A percentile compares a stretch with the other conserved stretches of the same genome.
These are phyloP conservation scores for Hortiboletus flavorubellus DNA, from an alignment of 768 basidiomycete genomes.

Conservation along the genomic window DNA sequence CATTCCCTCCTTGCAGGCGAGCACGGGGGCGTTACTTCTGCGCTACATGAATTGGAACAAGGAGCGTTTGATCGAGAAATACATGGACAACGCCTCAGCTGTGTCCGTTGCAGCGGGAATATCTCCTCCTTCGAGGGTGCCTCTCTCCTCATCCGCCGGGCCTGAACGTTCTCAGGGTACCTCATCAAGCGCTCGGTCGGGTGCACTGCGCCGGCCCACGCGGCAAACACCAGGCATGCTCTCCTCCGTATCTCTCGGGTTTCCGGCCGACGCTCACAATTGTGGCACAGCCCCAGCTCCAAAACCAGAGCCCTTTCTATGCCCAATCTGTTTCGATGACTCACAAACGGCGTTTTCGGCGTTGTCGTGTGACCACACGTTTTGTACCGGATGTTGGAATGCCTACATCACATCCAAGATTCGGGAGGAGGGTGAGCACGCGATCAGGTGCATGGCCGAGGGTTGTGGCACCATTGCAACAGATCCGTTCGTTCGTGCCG, in stretches of 20 bases:
- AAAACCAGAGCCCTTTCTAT: constrained; percentile 62
- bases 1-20: constrained; percentile 41
- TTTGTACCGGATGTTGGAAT: constrained; percentile 82
- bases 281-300: constrained; percentile 18
- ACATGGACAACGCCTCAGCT: constrained; percentile 85
- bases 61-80: constrained; percentile 92
- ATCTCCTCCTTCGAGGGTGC: constrained; percentile 31
- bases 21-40: constrained; percentile 73
- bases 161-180: constrained; percentile 33
- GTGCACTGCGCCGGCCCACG: constrained; percentile 26
- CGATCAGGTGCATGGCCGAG: constrained; percentile 78
- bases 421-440: constrained; percentile 72
- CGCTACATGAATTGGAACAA: constrained; percentile 92
- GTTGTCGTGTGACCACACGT: constrained; percentile 80
- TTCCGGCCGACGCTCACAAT: not conserved
- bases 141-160: constrained; percentile 25
- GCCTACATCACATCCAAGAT: constrained; percentile 80
- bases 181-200: constrained; percentile 24
- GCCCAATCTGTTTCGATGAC: constrained; percentile 93
- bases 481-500: constrained; percentile 56
- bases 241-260: not conserved
- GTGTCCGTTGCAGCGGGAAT: constrained; percentile 78
- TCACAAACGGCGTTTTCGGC: constrained; percentile 63
- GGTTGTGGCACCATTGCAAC: constrained; percentile 63
- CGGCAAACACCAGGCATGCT: constrained; percentile 28